A percentile compares a stretch with the other conserved stretches of the same genome.
phyloP scores from a whole-genome alignment of 1,284 basidiomycete species.

The Cryptococcus maquisensis region DNA sequence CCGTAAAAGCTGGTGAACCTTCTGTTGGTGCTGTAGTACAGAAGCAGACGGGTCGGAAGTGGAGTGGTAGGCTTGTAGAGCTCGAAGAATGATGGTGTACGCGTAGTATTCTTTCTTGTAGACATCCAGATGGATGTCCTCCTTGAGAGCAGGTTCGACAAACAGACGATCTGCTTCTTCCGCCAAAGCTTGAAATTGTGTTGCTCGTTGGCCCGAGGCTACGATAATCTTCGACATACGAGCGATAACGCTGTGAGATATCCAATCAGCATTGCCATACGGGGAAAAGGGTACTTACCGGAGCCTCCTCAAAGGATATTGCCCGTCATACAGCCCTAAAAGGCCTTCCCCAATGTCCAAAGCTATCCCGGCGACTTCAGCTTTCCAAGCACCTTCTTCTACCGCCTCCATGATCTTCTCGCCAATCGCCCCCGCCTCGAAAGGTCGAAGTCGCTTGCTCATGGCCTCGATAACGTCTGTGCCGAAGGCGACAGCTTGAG shows the following conservation, averaged over 20 bases:
- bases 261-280: not conserved
- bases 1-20: conserved; percentile 23
- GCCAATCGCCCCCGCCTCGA: conserved; percentile 14
- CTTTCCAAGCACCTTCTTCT: conserved; percentile 20
- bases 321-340: conserved; percentile 26
- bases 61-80: conserved; percentile 30
- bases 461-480: conserved; percentile 1
- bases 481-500: not conserved
- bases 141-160: conserved; percentile 3
- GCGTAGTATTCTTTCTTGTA: conserved; percentile 28
- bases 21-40: conserved; percentile 13
- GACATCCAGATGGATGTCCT: conserved; percentile 15
- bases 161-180: conserved; percentile 1
- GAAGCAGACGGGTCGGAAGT: conserved; percentile 12
- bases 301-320: conserved; percentile 30
- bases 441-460: not conserved
- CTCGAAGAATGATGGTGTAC: conserved; percentile 16
- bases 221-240: conserved; percentile 15
- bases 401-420: conserved; percentile 27
- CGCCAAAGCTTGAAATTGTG: conserved; percentile 22
- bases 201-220: conserved; percentile 14
- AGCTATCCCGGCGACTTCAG: conserved; percentile 22
- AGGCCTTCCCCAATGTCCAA: conserved; percentile 24
- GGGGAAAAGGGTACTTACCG: conserved; percentile 20
- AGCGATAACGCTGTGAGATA: conserved; percentile 8